phyloP scores from a whole-genome alignment of 2,329 filamentous ascomycete species.

The Aspergillus calidoustus region DNA sequence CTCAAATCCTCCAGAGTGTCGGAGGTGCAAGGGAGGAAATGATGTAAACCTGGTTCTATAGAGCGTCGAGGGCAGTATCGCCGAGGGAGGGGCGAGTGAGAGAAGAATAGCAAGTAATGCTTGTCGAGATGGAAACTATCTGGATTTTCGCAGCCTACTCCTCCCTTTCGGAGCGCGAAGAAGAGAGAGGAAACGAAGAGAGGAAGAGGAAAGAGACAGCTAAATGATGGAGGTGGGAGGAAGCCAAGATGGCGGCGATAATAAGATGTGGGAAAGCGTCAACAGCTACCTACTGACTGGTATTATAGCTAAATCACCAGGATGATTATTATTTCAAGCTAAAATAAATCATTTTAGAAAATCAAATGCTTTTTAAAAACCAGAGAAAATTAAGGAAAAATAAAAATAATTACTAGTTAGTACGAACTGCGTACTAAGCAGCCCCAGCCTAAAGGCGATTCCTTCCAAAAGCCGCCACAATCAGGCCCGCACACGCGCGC shows the following conservation, averaged over 20 bases:
- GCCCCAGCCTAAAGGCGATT: slow-evolving; percentile 15
- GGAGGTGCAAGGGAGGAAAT: neutral
- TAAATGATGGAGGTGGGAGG: slow-evolving; percentile 15
- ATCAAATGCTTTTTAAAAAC: slow-evolving; percentile 7
- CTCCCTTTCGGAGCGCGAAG: slow-evolving; percentile 21
- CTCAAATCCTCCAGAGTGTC: neutral
- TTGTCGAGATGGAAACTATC: neutral
- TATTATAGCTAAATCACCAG: slow-evolving; percentile 11
- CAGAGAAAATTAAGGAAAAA: slow-evolving; percentile 19
- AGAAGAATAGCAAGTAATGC: slow-evolving; percentile 1
- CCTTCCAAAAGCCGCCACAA: slow-evolving; percentile 27
- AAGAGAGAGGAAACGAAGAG: slow-evolving; percentile 26
- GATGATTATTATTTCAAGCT: slow-evolving; percentile 6
- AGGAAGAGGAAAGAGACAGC: slow-evolving; percentile 9
- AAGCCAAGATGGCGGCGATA: slow-evolving; percentile 23
- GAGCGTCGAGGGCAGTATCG: slow-evolving; percentile 1
- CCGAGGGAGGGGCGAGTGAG: slow-evolving; percentile 7
- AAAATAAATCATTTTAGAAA: slow-evolving; percentile 14
- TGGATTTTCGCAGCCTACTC: slow-evolving; percentile 8
- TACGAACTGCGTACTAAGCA: slow-evolving; percentile 19
- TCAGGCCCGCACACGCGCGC: slow-evolving; percentile 29
- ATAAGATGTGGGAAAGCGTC: slow-evolving; percentile 23
- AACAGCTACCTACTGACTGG: slow-evolving; percentile 14
- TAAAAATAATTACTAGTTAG: slow-evolving; percentile 20
- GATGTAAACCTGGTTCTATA: slow-evolving; percentile 2